Evolutionary conservation across 1,139 yeast genomes (phyloP).

Genomic region (Schwanniomyces etchellsii): DNA sequence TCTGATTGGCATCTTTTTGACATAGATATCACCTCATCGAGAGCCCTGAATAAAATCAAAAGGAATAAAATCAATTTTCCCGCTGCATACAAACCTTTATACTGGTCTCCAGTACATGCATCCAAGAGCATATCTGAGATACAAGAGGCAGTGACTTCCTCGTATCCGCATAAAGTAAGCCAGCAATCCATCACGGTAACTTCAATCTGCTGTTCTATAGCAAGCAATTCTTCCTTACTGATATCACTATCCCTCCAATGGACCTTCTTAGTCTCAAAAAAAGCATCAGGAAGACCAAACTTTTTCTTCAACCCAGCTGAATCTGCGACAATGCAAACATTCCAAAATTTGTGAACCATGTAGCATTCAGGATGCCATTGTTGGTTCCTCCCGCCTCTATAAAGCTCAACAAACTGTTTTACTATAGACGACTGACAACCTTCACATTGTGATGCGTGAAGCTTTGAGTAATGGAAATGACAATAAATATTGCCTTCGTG

Average conservation of each 20-base stretch:
- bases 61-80: slow-evolving; percentile 70
- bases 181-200: slow-evolving; percentile 73
- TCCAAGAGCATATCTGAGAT: slow-evolving; percentile 88
- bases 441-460: slow-evolving; percentile 85
- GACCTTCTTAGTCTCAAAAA: slow-evolving; percentile 1
- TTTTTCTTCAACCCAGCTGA: slow-evolving; percentile 49
- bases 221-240: slow-evolving; percentile 47
- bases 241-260: slow-evolving; percentile 10
- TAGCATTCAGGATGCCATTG: slow-evolving; percentile 99
- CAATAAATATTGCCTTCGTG: slow-evolving; percentile 81
- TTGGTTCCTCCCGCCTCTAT: slow-evolving; percentile 87
- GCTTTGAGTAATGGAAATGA: slow-evolving; percentile 82
- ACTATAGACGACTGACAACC: slow-evolving; percentile 90
- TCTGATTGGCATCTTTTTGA: slow-evolving; percentile 14
- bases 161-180: slow-evolving; percentile 83
- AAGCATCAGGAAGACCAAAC: slow-evolving; percentile 6
- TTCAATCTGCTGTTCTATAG: slow-evolving; percentile 62
- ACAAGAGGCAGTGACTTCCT: slow-evolving; percentile 87
- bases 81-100: slow-evolving; percentile 66
- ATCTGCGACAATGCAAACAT: slow-evolving; percentile 69
- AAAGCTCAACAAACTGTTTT: slow-evolving; percentile 90
- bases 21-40: slow-evolving; percentile 49
- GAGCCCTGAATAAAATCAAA: slow-evolving; percentile 70
- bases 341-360: slow-evolving; percentile 97
- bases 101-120: slow-evolving; percentile 73